Conservation (phyloP, 2,329 filamentous ascomycete genomes). For the Penicillium concentricum region DNA sequence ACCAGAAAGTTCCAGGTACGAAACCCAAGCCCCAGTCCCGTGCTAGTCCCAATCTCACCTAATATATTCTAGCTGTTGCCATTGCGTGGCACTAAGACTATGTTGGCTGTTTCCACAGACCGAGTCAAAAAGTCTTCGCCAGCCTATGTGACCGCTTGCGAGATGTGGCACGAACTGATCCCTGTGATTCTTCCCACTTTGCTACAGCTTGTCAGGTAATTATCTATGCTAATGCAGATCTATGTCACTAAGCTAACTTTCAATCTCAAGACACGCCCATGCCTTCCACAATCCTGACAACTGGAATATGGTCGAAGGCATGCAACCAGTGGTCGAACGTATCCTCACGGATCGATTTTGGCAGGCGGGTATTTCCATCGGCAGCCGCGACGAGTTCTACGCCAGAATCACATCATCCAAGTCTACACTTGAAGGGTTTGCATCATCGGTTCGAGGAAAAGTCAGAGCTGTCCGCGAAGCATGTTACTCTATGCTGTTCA, state of each 20-base stretch:
- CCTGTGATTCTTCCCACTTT: slow-evolving; percentile 81
- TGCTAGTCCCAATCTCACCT: slow-evolving; percentile 4
- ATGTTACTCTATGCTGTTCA: slow-evolving; percentile 91
- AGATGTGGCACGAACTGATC: slow-evolving; percentile 82
- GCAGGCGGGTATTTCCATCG: slow-evolving; percentile 95
- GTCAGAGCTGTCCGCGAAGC: slow-evolving; percentile 88
- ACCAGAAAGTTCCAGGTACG: slow-evolving; percentile 69
- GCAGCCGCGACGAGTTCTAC: slow-evolving; percentile 96
- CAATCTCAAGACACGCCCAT: slow-evolving; percentile 68
- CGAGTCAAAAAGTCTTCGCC: slow-evolving; percentile 72
- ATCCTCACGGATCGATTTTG: slow-evolving; percentile 95
- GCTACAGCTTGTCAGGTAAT: slow-evolving; percentile 73
- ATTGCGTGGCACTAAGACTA: slow-evolving; percentile 81
- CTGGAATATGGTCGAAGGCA: slow-evolving; percentile 76
- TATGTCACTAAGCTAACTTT: slow-evolving; percentile 11
- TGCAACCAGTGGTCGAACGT: slow-evolving; percentile 72
- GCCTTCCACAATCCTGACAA: slow-evolving; percentile 84
- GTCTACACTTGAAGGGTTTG: slow-evolving; percentile 85
- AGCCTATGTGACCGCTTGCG: slow-evolving; percentile 71
- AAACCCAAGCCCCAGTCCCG: not conserved
- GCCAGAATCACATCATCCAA: slow-evolving; percentile 86
- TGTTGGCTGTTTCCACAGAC: slow-evolving; percentile 90
- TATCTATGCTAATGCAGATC: not conserved
- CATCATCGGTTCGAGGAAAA: slow-evolving; percentile 85
- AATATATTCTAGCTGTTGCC: slow-evolving; percentile 61